Evolutionary conservation across 2,329 filamentous ascomycete species (phyloP).

Genomic region (Didymella segeticola): DNA sequence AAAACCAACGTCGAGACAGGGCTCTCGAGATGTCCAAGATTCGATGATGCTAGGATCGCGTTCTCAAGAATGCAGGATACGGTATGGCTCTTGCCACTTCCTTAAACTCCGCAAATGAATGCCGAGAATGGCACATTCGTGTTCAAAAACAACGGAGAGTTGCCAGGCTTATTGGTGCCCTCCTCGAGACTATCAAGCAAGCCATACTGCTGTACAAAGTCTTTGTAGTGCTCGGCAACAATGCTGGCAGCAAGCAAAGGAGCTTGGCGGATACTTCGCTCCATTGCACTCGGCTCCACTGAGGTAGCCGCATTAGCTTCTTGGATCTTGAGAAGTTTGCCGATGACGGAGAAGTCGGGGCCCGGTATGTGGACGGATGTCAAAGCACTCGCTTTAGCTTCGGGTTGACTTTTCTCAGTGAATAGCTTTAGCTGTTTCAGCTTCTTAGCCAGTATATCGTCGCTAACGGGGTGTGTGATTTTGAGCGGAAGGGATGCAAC

Average conservation of each 20-base stretch:
- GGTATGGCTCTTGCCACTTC: slow-evolving; percentile 68
- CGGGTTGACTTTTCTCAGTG: too few relatives aligned
- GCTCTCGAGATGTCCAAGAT: slow-evolving; percentile 54
- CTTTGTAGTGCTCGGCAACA: slow-evolving; percentile 8
- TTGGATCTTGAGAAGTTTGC: slow-evolving; percentile 1
- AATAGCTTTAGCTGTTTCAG: background rate
- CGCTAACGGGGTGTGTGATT: background rate
- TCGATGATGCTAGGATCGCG: slow-evolving; percentile 52
- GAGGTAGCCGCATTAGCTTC: background rate
- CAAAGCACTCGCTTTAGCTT: background rate
- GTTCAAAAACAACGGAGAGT: slow-evolving; percentile 55
- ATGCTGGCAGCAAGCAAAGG: slow-evolving; percentile 11
- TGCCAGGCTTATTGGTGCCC: fast-evolving
- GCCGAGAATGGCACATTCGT: slow-evolving; percentile 63
- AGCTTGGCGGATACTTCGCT: slow-evolving; percentile 17
- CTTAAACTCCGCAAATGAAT: slow-evolving; percentile 70
- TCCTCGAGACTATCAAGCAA: slow-evolving; percentile 8
- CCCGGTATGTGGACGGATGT: background rate
- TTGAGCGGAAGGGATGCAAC: background rate
- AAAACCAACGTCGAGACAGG: slow-evolving; percentile 67
- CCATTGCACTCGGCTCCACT: background rate
- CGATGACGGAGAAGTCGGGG: slow-evolving; percentile 4
- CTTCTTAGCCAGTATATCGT: slow-evolving; percentile 3
- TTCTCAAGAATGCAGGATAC: slow-evolving; percentile 61
- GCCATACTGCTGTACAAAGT: slow-evolving; percentile 25